Base-by-base conservation (phyloP, 768 basidiomycete genomes). In the Trametes coccinea region DNA sequence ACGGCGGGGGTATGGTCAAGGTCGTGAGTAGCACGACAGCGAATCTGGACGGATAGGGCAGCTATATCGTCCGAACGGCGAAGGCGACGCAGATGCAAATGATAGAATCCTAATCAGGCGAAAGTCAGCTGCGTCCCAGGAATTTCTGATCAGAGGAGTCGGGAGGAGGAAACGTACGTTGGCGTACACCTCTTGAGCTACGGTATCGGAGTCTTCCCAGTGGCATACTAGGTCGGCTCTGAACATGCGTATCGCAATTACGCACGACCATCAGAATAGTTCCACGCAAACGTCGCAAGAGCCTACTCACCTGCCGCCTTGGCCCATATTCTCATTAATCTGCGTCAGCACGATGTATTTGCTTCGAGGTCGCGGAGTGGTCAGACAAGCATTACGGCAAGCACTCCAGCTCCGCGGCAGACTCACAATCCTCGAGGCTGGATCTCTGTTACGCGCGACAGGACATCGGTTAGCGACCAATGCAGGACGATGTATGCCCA, bases 261-360 rank as follows among this genome's bases (percentile, higher is more conserved):
- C 63, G 44, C 16, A 52, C 14, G 34, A 29, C 29, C 27, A 50
- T 61, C 27, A 62, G 62, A 30, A 50, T 34, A 8, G 47, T 40
- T 31, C 48, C 30, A 22, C 49, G 46, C 22, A 37, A 29, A 22
- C 52, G 14, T 3, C 43, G 64, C 44, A 55, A 37, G 5, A 37
- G 48, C 51, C 33, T 44, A 74, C 86, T 72, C 69, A 92, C 91
- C 90, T 85, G 70, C 90, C 90, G 59, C 91, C 92, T 73, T 94
- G 92, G 3, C 90, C 89, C 60, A 84, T 78, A 67, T 93, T 93
- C 78, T 92, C 91, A 71, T 84, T 89, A 63, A 92, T 86, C 70
- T 92, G 92, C 30, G 90, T 92, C 49, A 92, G 78, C 45, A 94
- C 92, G 59, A 93, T 85, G 70, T 92, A 94, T 79, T 94, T 94